Conservation (phyloP, 108 stramenopile genomes). For the Nitzschia sp. region DNA sequence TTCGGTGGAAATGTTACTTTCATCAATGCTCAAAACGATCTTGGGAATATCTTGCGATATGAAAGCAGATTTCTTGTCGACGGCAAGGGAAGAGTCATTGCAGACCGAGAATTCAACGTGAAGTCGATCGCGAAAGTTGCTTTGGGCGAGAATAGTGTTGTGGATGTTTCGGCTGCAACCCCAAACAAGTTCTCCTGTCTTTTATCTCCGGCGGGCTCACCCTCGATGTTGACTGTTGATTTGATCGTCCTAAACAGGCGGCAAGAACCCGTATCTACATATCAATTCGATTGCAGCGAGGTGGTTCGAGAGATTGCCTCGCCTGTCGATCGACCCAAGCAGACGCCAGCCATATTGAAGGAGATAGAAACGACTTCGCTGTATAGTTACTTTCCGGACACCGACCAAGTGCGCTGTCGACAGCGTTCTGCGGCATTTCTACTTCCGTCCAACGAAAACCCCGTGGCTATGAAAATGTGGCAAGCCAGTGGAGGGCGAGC, state of each 20-base stretch:
- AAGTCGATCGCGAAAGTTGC: slow-evolving; percentile 71
- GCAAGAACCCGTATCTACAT: slow-evolving; percentile 43
- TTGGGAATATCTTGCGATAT: slow-evolving; percentile 52
- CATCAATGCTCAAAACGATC: slow-evolving; percentile 46
- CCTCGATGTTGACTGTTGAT: slow-evolving; percentile 52
- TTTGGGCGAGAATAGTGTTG: slow-evolving; percentile 78
- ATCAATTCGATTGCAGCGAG: slow-evolving; percentile 73
- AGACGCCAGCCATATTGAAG: slow-evolving; percentile 47
- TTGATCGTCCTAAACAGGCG: slow-evolving; percentile 67
- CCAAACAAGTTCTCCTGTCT: slow-evolving; percentile 81
- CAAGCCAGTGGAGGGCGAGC: slow-evolving; percentile 65
- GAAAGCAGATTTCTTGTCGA: slow-evolving; percentile 58
- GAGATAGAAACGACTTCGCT: slow-evolving; percentile 84
- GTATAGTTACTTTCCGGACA: slow-evolving; percentile 38
- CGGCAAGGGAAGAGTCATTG: slow-evolving; percentile 35
- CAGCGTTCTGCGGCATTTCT: slow-evolving; percentile 80
- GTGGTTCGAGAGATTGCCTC: slow-evolving; percentile 78
- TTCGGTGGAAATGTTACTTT: slow-evolving; percentile 77
- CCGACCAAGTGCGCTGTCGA: slow-evolving; percentile 53
- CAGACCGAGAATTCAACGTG: slow-evolving; percentile 84
- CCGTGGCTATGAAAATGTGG: slow-evolving; percentile 72
- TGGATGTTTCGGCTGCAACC: slow-evolving; percentile 65
- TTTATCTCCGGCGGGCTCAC: slow-evolving; percentile 57
- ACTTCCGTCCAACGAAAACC: slow-evolving; percentile 71
- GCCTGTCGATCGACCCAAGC: slow-evolving; percentile 25